These are phyloP conservation scores for Bryoerythrophyllum caledonicum DNA, from an alignment of 225 moss, liverwort and hornwort species.

Conservation along the genomic window DNA sequence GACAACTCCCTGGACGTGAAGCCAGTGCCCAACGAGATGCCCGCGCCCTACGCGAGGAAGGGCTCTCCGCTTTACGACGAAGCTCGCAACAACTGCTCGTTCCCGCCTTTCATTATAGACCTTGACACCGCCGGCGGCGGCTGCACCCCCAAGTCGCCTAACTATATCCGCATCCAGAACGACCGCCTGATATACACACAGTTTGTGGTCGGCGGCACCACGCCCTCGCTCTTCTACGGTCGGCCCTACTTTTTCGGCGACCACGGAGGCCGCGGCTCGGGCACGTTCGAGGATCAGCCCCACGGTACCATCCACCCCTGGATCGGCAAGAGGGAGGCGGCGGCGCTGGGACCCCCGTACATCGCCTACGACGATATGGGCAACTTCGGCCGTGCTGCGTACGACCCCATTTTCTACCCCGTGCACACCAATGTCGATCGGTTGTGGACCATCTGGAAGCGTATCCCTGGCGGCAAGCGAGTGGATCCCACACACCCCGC, in stretches of 20 bases:
- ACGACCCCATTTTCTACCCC: conserved; percentile 38
- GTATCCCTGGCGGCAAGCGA: conserved; percentile 21
- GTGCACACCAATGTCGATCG: conserved; percentile 40
- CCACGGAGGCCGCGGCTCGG: background rate
- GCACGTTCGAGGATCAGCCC: conserved; percentile 46
- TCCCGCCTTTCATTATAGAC: conserved; percentile 28
- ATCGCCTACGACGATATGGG: conserved; percentile 38
- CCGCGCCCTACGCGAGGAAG: background rate
- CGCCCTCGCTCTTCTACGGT: conserved; percentile 31
- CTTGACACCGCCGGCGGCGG: conserved; percentile 33
- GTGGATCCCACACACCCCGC: conserved; percentile 17
- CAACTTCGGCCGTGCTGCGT: conserved; percentile 31
- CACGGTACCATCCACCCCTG: conserved; percentile 41
- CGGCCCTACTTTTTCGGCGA: conserved; percentile 37
- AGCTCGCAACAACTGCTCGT: conserved; percentile 39
- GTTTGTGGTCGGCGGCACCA: conserved; percentile 20
- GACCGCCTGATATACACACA: conserved; percentile 33
- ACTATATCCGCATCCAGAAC: conserved; percentile 32
- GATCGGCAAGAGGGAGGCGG: background rate
- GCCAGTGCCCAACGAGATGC: conserved; percentile 12
- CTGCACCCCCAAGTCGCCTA: conserved; percentile 15
- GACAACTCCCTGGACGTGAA: conserved; percentile 28
- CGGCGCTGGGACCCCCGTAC: background rate
- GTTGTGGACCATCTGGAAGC: conserved; percentile 16
- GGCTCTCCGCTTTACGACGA: conserved; percentile 18